A percentile compares a stretch with the other conserved stretches of the same genome.
phyloP scores from a whole-genome alignment of 2,329 filamentous ascomycete genomes.

The Penicillium paneum region DNA sequence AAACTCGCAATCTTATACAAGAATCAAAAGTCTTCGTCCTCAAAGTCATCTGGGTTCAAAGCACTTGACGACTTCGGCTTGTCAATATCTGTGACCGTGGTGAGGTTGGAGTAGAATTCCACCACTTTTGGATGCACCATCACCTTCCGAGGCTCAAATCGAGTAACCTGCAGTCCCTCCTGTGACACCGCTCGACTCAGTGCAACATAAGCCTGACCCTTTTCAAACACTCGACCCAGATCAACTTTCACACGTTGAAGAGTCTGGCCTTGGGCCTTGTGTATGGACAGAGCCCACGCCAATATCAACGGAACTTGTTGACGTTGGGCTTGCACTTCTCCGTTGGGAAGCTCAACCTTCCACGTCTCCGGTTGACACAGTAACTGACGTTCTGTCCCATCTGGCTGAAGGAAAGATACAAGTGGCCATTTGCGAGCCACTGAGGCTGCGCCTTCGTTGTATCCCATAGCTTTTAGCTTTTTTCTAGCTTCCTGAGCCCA shows the following conservation, averaged over 20 bases:
- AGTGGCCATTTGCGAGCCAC: constrained; percentile 68
- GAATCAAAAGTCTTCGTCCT: constrained; percentile 45
- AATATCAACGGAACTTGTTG: constrained; percentile 82
- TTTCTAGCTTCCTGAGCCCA: constrained; percentile 47
- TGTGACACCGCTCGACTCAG: constrained; percentile 89
- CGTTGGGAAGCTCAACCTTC: constrained; percentile 96
- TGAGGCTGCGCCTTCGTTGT: constrained; percentile 48
- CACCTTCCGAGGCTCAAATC: constrained; percentile 86
- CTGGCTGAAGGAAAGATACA: constrained; percentile 76
- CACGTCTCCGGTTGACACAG: constrained; percentile 85
- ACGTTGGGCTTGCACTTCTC: constrained; percentile 86
- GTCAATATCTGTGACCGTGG: constrained; percentile 61
- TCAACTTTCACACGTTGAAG: constrained; percentile 93
- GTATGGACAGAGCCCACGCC: constrained; percentile 94
- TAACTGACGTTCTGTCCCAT: constrained; percentile 71
- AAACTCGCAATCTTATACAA: constrained; percentile 34
- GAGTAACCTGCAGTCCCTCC: constrained; percentile 77
- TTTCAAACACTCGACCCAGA: constrained; percentile 87
- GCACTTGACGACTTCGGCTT: constrained; percentile 22
- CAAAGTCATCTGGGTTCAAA: constrained; percentile 33
- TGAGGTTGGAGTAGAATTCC: constrained; percentile 79
- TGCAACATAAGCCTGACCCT: constrained; percentile 95
- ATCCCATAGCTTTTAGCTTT: constrained; percentile 55
- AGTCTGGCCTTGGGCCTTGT: constrained; percentile 96
- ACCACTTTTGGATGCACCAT: constrained; percentile 89